These are phyloP conservation scores for Lactarius deliciosus DNA, from an alignment of 768 basidiomycete species.

Conservation along the genomic window DNA sequence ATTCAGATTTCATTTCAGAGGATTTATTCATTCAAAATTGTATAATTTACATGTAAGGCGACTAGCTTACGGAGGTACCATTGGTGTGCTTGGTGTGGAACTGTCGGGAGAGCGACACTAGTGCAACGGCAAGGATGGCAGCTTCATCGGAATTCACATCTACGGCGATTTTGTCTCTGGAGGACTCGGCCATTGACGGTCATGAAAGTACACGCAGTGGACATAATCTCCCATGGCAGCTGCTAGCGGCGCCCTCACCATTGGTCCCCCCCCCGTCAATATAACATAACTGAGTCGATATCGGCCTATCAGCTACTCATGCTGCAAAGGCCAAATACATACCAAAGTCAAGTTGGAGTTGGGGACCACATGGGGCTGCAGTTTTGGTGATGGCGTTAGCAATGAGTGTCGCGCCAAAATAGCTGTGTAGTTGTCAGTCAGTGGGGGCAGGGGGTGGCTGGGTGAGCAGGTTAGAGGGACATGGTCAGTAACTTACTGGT, in stretches of 20 bases:
- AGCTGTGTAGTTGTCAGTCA: too few species aligned
- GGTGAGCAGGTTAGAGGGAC: too few species aligned
- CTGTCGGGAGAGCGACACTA: conserved; percentile 81
- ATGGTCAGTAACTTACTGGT: too few species aligned
- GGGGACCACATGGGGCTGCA: too few species aligned
- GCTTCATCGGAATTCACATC: conserved; percentile 99
- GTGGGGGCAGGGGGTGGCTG: too few species aligned
- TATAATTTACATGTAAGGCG: too few species aligned
- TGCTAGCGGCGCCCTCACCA: conserved; percentile 84
- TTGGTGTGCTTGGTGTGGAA: conserved; percentile 64
- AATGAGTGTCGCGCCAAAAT: too few species aligned
- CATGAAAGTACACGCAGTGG: background rate
- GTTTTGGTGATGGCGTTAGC: too few species aligned
- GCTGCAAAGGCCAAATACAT: conserved; percentile 30
- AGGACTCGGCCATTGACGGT: conserved; percentile 10
- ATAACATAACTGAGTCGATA: conserved; percentile 62
- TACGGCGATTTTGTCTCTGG: conserved; percentile 73
- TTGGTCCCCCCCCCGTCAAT: conserved; percentile 88
- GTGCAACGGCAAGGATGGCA: conserved; percentile 87
- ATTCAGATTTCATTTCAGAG: too few species aligned
- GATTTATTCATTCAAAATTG: too few species aligned
- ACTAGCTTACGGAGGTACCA: too few species aligned
- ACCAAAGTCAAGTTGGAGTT: conserved; percentile 70
- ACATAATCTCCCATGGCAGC: conserved; percentile 74
- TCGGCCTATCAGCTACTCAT: conserved; percentile 50